Base-by-base conservation (phyloP, 1,284 basidiomycete genomes). In the Ustilago crameri region DNA sequence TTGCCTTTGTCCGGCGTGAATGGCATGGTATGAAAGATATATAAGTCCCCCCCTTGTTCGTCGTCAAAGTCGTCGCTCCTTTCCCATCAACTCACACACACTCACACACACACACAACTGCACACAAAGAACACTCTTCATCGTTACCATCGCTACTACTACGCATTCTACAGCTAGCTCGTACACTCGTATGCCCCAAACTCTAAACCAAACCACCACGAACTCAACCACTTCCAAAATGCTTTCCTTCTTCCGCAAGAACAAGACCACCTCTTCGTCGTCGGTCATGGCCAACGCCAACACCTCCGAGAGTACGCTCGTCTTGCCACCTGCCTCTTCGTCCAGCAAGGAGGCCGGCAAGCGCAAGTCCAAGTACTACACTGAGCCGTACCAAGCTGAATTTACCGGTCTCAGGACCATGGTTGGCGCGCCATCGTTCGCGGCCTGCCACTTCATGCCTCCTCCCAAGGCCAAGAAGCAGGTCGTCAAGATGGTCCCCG, bases 241-340 rank as follows among this genome's bases (percentile, higher is more conserved):
- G 67, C 57, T 64, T 40, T 49, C 57, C 12, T 38, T 66, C 64
- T 51, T 64, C 61, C 67, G 67, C 56, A 69, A 61, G 55, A 22
- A 44, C 54, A 64, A 52, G 38, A 41, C 52, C 41, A 41, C 49
- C 24, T 23, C 32, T 17, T 48, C 50, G n/a, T 30, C 47, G 0
- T 49, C 48, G 17, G 54, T 60, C 15, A 70, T 51, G 56, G 26
- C 44, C 42, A 49, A 58, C 47, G 42, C 61, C 71, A 74, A 60
- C 51, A 51, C 30, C 9, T 70, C 61, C 43, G 68, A 64, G 46
- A 66, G 62, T 5, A 69, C 60, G 10, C 49, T 70, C 18, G 61
- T 65, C 44, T 48, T 56, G 22, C 37, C 22, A 37, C 22, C 41
- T 8, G 20, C 48, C 40, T n/a, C 30, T 3, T 7, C 48, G 7